Base-by-base conservation (phyloP, 768 basidiomycete genomes). In the Suillus alpinus region DNA sequence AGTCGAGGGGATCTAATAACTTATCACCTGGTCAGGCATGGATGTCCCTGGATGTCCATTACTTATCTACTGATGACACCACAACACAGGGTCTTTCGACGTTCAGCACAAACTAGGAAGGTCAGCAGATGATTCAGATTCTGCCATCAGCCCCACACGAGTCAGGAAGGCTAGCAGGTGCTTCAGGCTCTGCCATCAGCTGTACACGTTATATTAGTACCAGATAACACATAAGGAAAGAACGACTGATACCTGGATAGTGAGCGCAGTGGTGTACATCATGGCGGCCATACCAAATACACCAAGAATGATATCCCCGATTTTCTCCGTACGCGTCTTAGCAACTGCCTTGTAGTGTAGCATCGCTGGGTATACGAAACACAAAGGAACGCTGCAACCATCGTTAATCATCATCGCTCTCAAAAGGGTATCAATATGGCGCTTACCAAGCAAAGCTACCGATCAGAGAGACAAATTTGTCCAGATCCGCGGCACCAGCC, bases 401-500 rank as follows among this genome's bases (percentile, higher is more conserved):
- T 37, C 26, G 63, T 68, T 47, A 66, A 20, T 57, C 65, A 6
- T 49, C 14, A 10, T 18, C 10, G 31, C 12, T 62, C 58, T 52
- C 55, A 29, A 39, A 20, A 16, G 62, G 58, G 43, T 8, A 18
- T 57, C 43, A 2, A 52, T n/a, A 53, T 9, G 59, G 49, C 4
- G 57, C 91, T 67, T 63, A 94, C 94, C 95, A 97, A 62, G 95
- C 95, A 69, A 95, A 94, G 69, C 91, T 89, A 52, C 96, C 96
- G 61, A 98, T 82, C 67, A 98, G 86, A 16, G 92, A 86, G 16
- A 97, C 95, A 70, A 97, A 97, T 77, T 97, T 98, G 77, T 98
- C 96, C 47, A 98, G 76, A 74, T 97, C 95, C 39, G 78, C 81
- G 13, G 94, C 92, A 16, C 95, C 96, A 13, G 80, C 75, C 86